phyloP scores from a whole-genome alignment of 2,329 filamentous ascomycete genomes.

The Graphiopsis chlorocephala region DNA sequence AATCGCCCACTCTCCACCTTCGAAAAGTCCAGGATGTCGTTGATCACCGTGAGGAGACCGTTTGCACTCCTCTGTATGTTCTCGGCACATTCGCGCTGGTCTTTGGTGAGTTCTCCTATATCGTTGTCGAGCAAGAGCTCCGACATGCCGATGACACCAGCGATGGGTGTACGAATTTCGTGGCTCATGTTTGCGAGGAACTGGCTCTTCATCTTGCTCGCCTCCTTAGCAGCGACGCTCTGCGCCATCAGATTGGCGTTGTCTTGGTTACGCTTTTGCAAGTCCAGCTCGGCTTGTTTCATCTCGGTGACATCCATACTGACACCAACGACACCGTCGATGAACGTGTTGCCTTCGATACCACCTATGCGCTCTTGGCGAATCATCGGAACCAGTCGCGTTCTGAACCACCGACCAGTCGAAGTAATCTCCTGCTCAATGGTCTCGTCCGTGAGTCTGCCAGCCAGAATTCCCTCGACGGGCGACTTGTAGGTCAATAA shows the following conservation, averaged over 20 bases:
- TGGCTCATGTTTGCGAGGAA: constrained; percentile 65
- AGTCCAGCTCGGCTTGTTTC: constrained; percentile 60
- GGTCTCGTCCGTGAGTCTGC: constrained; percentile 58
- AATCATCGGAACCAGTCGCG: constrained; percentile 65
- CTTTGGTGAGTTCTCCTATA: constrained; percentile 52
- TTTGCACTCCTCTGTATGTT: constrained; percentile 79
- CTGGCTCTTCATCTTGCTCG: constrained; percentile 74
- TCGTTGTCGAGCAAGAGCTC: constrained; percentile 69
- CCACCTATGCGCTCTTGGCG: constrained; percentile 55
- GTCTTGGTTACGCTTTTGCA: constrained; percentile 66
- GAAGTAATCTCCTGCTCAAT: constrained; percentile 60
- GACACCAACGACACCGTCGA: constrained; percentile 74
- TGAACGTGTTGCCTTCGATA: constrained; percentile 49
- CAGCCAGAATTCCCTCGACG: constrained; percentile 64
- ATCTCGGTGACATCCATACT: constrained; percentile 76
- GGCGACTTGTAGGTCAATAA: constrained; percentile 50
- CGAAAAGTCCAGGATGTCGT: constrained; percentile 87
- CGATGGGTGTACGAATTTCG: constrained; percentile 58
- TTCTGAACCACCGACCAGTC: constrained; percentile 66
- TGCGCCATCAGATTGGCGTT: constrained; percentile 70
- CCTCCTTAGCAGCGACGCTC: constrained; percentile 75
- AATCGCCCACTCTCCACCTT: constrained; percentile 77
- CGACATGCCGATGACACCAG: constrained; percentile 76
- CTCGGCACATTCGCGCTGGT: constrained; percentile 71
- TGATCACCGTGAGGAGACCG: constrained; percentile 80